Evolutionary conservation across 2,329 filamentous ascomycete genomes (phyloP).

Genomic region (Fusarium citri): DNA sequence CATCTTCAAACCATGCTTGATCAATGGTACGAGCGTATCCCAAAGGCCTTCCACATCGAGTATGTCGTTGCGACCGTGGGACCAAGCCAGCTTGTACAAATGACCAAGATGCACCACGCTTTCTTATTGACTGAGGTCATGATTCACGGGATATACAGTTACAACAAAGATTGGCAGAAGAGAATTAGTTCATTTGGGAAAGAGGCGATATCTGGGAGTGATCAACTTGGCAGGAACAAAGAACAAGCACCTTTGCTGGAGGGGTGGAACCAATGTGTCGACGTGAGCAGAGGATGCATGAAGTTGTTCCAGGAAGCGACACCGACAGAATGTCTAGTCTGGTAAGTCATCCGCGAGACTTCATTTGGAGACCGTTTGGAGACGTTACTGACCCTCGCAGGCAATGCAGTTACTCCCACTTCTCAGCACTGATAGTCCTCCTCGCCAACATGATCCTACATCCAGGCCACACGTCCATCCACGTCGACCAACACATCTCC

Average conservation of each 20-base stretch:
- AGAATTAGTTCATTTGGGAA: conserved; percentile 47
- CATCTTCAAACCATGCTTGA: conserved; percentile 50
- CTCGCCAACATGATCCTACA: conserved; percentile 50
- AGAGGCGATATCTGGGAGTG: conserved; percentile 38
- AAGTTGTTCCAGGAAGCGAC: conserved; percentile 47
- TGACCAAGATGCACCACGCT: conserved; percentile 54
- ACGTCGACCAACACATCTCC: conserved; percentile 47
- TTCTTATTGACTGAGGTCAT: conserved; percentile 53
- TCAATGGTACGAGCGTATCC: conserved; percentile 53
- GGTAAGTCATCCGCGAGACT: conserved; percentile 36
- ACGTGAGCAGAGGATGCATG: conserved; percentile 51
- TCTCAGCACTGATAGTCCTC: conserved; percentile 51
- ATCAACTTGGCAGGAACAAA: conserved; percentile 14
- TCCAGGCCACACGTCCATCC: conserved; percentile 42
- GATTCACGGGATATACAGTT: conserved; percentile 55
- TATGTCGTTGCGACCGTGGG: conserved; percentile 48
- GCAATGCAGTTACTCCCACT: conserved; percentile 49
- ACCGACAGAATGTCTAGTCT: conserved; percentile 50
- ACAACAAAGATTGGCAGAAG: conserved; percentile 53
- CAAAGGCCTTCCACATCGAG: conserved; percentile 50
- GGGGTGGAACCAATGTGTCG: conserved; percentile 51
- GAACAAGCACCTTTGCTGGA: conserved; percentile 37
- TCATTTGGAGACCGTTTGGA: fast-evolving
- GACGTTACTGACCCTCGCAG: conserved; percentile 13
- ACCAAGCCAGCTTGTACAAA: conserved; percentile 48